Evolutionary conservation across 257 asterid genomes (phyloP).

Genomic region (Solanum neorickii): DNA sequence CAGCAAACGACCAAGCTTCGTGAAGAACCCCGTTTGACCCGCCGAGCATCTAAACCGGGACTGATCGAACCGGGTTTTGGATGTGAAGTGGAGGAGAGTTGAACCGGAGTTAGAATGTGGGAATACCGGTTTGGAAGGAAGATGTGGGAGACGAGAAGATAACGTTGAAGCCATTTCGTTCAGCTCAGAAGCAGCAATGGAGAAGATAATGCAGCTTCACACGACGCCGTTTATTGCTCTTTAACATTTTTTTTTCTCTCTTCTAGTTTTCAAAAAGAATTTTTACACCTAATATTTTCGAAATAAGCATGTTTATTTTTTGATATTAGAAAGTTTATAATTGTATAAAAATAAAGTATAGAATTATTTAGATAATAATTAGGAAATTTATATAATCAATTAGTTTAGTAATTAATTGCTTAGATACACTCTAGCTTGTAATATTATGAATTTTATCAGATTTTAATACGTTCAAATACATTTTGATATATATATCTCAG

Average conservation of each 20-base stretch:
- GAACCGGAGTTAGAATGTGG: slow-evolving; percentile 18
- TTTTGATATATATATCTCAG: too few species aligned
- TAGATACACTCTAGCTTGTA: too few species aligned
- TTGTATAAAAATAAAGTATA: too few species aligned
- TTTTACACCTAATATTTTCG: neutral
- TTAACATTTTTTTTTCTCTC: neutral
- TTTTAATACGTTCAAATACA: too few species aligned
- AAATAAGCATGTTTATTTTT: neutral
- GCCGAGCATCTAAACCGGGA: slow-evolving; percentile 67
- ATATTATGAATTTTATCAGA: too few species aligned
- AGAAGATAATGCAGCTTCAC: neutral
- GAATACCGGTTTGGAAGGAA: slow-evolving; percentile 17
- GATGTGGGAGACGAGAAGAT: slow-evolving; percentile 37
- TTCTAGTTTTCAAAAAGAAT: neutral
- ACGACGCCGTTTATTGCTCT: slow-evolving; percentile 3
- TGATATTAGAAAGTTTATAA: neutral
- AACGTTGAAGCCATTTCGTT: slow-evolving; percentile 26
- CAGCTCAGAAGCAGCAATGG: neutral
- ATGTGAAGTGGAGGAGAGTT: slow-evolving; percentile 14
- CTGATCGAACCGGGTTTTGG: neutral
- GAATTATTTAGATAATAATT: neutral
- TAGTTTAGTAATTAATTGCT: neutral
- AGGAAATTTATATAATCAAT: neutral
- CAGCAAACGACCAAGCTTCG: slow-evolving; percentile 79
- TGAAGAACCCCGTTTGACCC: slow-evolving; percentile 69